phyloP scores from a whole-genome alignment of 371 early-diverging fungal species.

The Blakeslea trispora region DNA sequence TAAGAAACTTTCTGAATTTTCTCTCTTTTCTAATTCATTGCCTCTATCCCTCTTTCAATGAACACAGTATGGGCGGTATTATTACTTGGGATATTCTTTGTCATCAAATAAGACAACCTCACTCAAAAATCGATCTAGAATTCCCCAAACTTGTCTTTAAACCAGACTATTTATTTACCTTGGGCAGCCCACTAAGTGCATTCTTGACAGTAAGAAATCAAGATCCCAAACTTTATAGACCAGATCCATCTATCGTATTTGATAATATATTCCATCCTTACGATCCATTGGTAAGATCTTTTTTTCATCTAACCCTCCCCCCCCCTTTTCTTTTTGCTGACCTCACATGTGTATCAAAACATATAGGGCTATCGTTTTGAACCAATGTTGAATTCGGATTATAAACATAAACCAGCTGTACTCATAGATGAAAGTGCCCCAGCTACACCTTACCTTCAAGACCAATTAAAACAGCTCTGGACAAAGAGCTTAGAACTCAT shows the following conservation, averaged over 20 bases:
- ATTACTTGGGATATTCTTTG: constrained; percentile 64
- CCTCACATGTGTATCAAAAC: too few species aligned
- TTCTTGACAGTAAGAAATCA: constrained; percentile 64
- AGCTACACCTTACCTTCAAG: background rate
- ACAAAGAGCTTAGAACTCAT: background rate
- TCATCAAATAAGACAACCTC: constrained; percentile 26
- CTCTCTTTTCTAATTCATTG: too few species aligned
- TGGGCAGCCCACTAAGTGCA: constrained; percentile 65
- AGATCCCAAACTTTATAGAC: constrained; percentile 44
- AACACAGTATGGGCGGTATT: constrained; percentile 65
- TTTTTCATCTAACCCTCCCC: too few species aligned
- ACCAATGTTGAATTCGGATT: constrained; percentile 35
- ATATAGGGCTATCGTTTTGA: constrained; percentile 55
- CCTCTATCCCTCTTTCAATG: too few species aligned
- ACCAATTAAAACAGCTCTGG: background rate
- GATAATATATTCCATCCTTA: constrained; percentile 68
- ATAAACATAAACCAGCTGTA: constrained; percentile 45
- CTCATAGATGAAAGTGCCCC: constrained; percentile 25
- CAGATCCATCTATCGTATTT: constrained; percentile 52
- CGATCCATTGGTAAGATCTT: constrained; percentile 51
- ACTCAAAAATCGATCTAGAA: constrained; percentile 39
- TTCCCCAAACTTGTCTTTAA: constrained; percentile 54
- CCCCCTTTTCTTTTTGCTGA: too few species aligned
- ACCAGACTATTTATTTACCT: constrained; percentile 53
- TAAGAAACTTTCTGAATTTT: too few species aligned